Conservation (phyloP, 345 rosid species). For the Dipteronia sinensis region DNA sequence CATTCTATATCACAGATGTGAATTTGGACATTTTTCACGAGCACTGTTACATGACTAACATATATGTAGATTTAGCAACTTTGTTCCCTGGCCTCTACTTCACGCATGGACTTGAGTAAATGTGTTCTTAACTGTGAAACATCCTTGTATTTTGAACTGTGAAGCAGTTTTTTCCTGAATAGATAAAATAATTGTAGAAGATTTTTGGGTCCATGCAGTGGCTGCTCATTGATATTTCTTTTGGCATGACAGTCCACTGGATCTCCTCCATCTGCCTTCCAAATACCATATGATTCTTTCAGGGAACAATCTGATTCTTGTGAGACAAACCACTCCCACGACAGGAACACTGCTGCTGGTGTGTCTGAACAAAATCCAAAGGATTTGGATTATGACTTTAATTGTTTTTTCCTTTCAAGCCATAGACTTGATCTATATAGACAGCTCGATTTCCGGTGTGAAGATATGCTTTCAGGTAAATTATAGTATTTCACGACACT, state of each 20-base stretch:
- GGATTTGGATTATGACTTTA: constrained; percentile 80
- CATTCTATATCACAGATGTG: not conserved
- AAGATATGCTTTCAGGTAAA: constrained; percentile 85
- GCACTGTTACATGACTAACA: not conserved
- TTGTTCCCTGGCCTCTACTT: not conserved
- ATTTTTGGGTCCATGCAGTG: not conserved
- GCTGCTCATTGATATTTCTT: constrained; percentile 17
- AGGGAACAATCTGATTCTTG: constrained; percentile 47
- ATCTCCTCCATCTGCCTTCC: constrained; percentile 84
- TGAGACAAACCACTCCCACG: constrained; percentile 30
- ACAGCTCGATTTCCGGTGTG: constrained; percentile 83
- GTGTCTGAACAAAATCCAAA: constrained; percentile 41
- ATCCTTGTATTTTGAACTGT: not conserved
- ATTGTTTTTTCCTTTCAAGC: constrained; percentile 84
- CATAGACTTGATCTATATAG: constrained; percentile 83
- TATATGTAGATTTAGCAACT: not conserved
- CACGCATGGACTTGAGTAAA: not conserved
- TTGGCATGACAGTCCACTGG: constrained; percentile 74
- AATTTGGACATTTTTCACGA: not conserved
- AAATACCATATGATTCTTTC: constrained; percentile 75
- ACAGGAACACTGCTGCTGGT: constrained; percentile 36
- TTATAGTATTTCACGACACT: not conserved
- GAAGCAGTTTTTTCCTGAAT: not conserved
- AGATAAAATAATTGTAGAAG: not conserved
- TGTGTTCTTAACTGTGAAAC: not conserved